These are phyloP conservation scores for Coprinellus micaceus DNA, from an alignment of 768 basidiomycete species.

Conservation along the genomic window DNA sequence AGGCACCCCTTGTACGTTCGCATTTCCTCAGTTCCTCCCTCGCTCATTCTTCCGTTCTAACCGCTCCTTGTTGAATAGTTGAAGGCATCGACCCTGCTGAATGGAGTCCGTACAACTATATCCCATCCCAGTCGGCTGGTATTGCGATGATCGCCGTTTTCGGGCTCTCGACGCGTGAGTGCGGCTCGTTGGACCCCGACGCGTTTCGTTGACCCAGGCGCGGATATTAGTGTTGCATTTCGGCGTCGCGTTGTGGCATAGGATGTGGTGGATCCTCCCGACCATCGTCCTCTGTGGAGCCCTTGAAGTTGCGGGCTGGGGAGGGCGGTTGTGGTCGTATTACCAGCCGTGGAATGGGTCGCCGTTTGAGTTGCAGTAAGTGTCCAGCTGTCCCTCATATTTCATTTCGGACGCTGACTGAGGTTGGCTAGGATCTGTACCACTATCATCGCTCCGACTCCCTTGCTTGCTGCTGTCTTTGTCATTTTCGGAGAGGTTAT, in stretches of 20 bases:
- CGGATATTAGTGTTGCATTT: constrained; percentile 14
- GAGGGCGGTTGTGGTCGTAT: constrained; percentile 22
- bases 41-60: not conserved
- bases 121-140: constrained; percentile 2
- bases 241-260: constrained; percentile 16
- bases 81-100: too few species aligned
- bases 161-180: constrained; percentile 34
- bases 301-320: constrained; percentile 24
- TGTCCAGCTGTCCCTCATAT: not conserved
- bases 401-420: not conserved
- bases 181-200: not conserved
- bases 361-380: constrained; percentile 23
- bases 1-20: not conserved
- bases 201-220: not conserved
- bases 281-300: constrained; percentile 22
- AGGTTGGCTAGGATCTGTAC: constrained; percentile 36
- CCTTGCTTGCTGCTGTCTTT: constrained; percentile 58
- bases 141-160: constrained; percentile 36
- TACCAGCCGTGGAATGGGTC: constrained; percentile 8
- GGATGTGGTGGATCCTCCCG: constrained; percentile 23
- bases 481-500: constrained; percentile 52
- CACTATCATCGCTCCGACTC: constrained; percentile 55
- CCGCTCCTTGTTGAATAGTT: too few species aligned
- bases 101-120: constrained; percentile 1
- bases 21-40: not conserved